Conservation (phyloP, 768 basidiomycete genomes). For the Mycena chlorophos region DNA sequence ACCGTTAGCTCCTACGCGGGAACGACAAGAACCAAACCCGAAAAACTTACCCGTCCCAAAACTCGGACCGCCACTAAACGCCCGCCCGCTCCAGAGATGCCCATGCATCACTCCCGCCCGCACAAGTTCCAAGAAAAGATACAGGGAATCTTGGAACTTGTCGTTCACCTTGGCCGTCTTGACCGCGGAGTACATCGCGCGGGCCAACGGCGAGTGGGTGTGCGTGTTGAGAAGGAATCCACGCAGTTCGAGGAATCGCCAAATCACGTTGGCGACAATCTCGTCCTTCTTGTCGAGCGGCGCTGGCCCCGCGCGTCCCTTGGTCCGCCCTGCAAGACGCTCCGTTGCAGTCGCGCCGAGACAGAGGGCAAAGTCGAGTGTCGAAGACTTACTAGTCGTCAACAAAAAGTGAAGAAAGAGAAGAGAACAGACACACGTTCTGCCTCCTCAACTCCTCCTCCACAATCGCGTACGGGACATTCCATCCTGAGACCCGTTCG, state of each 20-base stretch:
- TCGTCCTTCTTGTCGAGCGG: constrained; percentile 97
- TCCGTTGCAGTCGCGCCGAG: constrained; percentile 87
- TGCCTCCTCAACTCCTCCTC: constrained; percentile 95
- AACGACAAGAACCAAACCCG: constrained; percentile 25
- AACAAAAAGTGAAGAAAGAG: constrained; percentile 18
- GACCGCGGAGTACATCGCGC: constrained; percentile 87
- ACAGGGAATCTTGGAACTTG: constrained; percentile 97
- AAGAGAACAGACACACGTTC: constrained; percentile 65
- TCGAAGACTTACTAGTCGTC: constrained; percentile 72
- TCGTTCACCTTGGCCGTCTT: constrained; percentile 83
- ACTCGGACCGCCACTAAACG: constrained; percentile 92
- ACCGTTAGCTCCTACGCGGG: constrained; percentile 13
- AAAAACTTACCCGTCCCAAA: constrained; percentile 77
- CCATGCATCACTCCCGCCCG: constrained; percentile 97
- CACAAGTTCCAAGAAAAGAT: constrained; percentile 91
- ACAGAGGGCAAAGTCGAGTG: constrained; percentile 94
- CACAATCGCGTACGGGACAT: constrained; percentile 78
- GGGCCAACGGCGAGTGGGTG: constrained; percentile 84
- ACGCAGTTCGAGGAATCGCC: constrained; percentile 95
- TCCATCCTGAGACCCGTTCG: constrained; percentile 88
- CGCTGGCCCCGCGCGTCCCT: constrained; percentile 53
- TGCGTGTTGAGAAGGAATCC: constrained; percentile 94
- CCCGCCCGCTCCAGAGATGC: constrained; percentile 82
- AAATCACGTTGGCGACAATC: constrained; percentile 95
- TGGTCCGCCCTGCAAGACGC: constrained; percentile 79